These are phyloP conservation scores for Drosera capensis DNA, from an alignment of 148 eudicot genomes.

Conservation along the genomic window DNA sequence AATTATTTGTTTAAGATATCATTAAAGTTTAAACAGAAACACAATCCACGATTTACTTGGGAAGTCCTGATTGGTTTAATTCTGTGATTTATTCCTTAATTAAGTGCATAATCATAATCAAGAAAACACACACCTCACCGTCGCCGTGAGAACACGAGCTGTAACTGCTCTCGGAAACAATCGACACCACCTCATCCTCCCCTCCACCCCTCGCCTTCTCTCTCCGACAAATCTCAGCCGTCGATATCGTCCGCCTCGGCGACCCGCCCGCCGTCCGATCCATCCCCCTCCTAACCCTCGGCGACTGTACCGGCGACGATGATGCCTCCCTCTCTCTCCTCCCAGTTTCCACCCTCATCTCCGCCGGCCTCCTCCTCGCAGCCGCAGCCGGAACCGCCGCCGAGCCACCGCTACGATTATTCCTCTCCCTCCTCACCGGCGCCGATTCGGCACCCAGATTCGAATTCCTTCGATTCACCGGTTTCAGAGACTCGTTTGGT, in stretches of 20 bases:
- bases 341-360: constrained; percentile 31
- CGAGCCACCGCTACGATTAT: constrained; percentile 15
- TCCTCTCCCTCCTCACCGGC: constrained; percentile 13
- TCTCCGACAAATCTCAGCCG: constrained; percentile 14
- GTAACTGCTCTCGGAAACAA: constrained; percentile 46
- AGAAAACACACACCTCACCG: constrained; percentile 39
- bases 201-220: constrained; percentile 17
- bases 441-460: constrained; percentile 14
- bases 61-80: too few relatives aligned
- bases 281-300: constrained; percentile 27
- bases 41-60: too few relatives aligned
- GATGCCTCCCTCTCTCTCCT: constrained; percentile 18
- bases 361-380: constrained; percentile 24
- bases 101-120: too few relatives aligned
- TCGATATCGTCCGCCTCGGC: constrained; percentile 28
- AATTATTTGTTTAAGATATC: too few relatives aligned
- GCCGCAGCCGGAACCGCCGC: constrained; percentile 26
- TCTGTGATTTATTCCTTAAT: too few relatives aligned
- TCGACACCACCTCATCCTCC: constrained; percentile 60
- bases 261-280: constrained; percentile 25
- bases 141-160: constrained; percentile 62
- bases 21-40: too few relatives aligned
- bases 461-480: constrained; percentile 16
- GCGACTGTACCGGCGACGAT: constrained; percentile 40
- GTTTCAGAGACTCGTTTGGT: constrained; percentile 12